Base-by-base conservation (phyloP, 2,329 filamentous ascomycete genomes). In the Talaromyces sp. region DNA sequence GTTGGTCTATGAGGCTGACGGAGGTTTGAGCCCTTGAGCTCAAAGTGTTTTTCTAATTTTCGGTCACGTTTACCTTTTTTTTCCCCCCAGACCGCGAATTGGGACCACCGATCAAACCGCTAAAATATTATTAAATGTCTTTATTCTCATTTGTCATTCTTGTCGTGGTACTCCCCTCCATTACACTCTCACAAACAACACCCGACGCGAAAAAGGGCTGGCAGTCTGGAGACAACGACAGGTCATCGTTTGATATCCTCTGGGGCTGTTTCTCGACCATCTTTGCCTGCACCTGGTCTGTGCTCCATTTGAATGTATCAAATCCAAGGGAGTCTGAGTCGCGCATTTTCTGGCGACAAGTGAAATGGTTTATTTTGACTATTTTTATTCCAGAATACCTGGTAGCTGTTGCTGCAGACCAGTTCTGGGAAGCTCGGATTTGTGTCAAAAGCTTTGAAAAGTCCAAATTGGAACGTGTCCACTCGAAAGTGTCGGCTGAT, bases 201-300 rank as follows among this genome's bases (percentile, higher is more conserved):
- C 34, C 23, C 23, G 23, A 23, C 23, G 23, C 23, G 23, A 23
- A 36, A n/a, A 36, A 57, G 31, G 56, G 56, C 36, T 57, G 56
- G 56, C 56, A 57, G 28, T 14, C 44, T 16, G 55, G 28, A 7
- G 16, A 23, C 18, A 57, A 47, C 30, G 44, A 33, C 23, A 57
- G 64, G 16, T 65, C 63, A 27, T 56, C 52, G n/a, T 66, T 59
- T 60, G 66, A 64, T n/a, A 68, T 68, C 30, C n/a, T 67, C 14
- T 65, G 64, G 67, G 44, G 58, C 12, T 66, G 64, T 56, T 31
- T 65, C 10, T 61, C 61, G 8, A 64, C 59, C 36, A 65, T 68
- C 9, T 52, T 67, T 57, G 64, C 65, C 27, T 66, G 67, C 30
- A 67, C 60, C n/a, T 68, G 64, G 61, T 63, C 66, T 7, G 30